phyloP scores from a whole-genome alignment of 306 rosid species.

The Argentina anserina region DNA sequence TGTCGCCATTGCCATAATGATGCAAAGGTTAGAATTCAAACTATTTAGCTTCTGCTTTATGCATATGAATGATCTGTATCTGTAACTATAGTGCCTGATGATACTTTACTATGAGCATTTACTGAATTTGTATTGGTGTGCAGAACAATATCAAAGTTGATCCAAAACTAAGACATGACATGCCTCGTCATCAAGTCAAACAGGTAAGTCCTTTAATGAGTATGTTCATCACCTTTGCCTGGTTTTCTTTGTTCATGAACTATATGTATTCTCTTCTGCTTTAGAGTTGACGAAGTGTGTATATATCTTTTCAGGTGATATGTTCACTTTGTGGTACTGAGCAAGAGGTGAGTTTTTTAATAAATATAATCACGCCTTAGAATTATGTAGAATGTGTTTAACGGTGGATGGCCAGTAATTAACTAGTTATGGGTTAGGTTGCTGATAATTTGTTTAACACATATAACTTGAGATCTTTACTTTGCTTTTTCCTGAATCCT shows the following conservation, averaged over 20 bases:
- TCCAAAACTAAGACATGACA: conserved; percentile 64
- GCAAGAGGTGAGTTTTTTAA: conserved; percentile 59
- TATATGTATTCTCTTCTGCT: not conserved
- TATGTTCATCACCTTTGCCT: not conserved
- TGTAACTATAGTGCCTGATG: not conserved
- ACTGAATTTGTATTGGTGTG: not conserved
- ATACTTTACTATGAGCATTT: not conserved
- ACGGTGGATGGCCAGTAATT: not conserved
- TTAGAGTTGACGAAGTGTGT: conserved; percentile 18
- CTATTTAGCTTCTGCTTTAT: not conserved
- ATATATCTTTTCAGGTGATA: conserved; percentile 51
- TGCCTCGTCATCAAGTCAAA: conserved; percentile 67
- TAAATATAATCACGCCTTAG: not conserved
- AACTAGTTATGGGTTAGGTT: not conserved
- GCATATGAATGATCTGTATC: not conserved
- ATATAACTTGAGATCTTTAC: not conserved
- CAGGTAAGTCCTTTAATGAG: conserved; percentile 32
- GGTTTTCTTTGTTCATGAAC: not conserved
- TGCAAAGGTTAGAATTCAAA: conserved; percentile 45
- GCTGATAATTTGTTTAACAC: not conserved
- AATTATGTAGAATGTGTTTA: not conserved
- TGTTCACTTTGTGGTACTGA: conserved; percentile 80
- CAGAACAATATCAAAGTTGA: conserved; percentile 67
- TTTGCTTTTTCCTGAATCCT: not conserved
- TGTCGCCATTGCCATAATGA: conserved; percentile 86